phyloP scores from a whole-genome alignment of 768 basidiomycete species.

The Pholiota conissans region DNA sequence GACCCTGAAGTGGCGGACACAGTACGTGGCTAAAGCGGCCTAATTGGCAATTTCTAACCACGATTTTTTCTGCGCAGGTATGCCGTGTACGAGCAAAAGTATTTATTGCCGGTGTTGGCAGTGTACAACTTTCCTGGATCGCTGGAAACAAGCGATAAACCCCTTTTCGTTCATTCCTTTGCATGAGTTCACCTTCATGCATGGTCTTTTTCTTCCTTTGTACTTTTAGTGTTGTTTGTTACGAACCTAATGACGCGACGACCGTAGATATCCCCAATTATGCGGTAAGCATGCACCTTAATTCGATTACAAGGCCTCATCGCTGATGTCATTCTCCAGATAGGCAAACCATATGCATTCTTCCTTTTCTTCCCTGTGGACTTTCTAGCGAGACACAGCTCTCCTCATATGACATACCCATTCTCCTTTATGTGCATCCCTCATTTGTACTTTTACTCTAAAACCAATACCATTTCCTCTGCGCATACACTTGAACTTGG shows the following conservation, averaged over 20 bases:
- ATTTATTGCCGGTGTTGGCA: slow-evolving; percentile 72
- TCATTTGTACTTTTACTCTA: slow-evolving; percentile 12
- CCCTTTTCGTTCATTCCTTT: no score
- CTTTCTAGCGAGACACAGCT: not conserved
- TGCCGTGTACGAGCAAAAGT: slow-evolving; percentile 79
- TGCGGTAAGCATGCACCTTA: not conserved
- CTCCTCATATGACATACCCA: not conserved
- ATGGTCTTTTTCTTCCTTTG: not conserved
- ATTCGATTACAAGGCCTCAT: no score
- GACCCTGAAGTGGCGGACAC: slow-evolving; percentile 80
- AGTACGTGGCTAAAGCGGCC: slow-evolving; percentile 38
- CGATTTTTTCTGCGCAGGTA: slow-evolving; percentile 42
- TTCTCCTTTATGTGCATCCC: not conserved
- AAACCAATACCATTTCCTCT: not conserved
- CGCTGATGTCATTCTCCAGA: not conserved
- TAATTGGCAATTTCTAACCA: not conserved
- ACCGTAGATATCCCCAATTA: not conserved
- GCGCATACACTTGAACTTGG: no score
- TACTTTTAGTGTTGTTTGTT: not conserved
- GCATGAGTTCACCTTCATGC: not conserved
- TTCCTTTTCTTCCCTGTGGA: not conserved
- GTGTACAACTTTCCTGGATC: slow-evolving; percentile 76
- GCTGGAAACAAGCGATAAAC: slow-evolving; percentile 48
- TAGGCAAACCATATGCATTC: slow-evolving; percentile 12
- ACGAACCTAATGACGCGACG: not conserved